Evolutionary conservation across 179 eudicot species (phyloP).

Genomic region (Corrigiola litoralis): DNA sequence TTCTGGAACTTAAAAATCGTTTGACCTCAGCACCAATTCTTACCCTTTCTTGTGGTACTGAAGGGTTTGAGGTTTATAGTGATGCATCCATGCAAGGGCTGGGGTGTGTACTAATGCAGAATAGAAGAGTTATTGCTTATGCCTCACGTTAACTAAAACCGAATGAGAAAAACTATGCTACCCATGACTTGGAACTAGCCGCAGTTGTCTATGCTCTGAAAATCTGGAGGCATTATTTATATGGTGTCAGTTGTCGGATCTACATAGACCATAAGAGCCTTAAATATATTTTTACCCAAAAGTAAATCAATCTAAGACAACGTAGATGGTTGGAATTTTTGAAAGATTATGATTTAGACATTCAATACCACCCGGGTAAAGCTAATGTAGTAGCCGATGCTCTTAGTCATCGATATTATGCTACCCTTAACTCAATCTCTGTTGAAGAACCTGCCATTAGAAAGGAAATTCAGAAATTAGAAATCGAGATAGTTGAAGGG

Average conservation of each 20-base stretch:
- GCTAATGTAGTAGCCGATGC: neutral
- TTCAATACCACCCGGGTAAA: neutral
- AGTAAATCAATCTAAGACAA: neutral
- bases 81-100: neutral
- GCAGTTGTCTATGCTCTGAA: neutral
- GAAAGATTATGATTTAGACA: neutral
- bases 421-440: too few species aligned
- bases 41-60: neutral
- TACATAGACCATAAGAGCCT: neutral
- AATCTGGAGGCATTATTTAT: neutral
- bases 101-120: neutral
- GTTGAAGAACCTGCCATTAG: too few species aligned
- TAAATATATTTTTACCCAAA: neutral
- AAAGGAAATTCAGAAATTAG: too few species aligned
- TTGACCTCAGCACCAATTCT: neutral
- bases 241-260: neutral
- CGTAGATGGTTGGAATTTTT: neutral
- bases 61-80: neutral
- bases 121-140: neutral
- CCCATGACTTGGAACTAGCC: neutral
- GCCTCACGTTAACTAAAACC: neutral
- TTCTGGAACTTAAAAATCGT: neutral
- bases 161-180: neutral
- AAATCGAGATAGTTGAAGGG: too few species aligned
- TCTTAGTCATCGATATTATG: too few species aligned